A percentile compares a stretch with the other conserved stretches of the same genome.
phyloP scores from a whole-genome alignment of 345 rosid genomes.

The Erucastrum elatum region DNA sequence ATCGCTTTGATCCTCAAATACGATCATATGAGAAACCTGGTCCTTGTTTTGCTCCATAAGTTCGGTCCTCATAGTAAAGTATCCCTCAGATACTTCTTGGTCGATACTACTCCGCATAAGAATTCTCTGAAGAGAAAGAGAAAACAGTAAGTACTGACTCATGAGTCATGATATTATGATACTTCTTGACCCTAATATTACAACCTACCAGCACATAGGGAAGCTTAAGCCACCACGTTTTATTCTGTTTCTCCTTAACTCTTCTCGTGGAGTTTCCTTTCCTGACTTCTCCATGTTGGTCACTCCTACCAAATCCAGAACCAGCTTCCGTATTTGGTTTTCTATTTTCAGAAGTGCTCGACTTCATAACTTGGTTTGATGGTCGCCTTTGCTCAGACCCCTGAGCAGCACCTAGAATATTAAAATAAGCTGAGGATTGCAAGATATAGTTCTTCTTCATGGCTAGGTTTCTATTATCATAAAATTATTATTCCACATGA shows the following conservation, averaged over 20 bases:
- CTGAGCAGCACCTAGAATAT: conserved; percentile 51
- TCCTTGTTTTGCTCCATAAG: conserved; percentile 36
- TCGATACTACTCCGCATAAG: conserved; percentile 62
- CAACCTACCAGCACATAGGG: conserved; percentile 63
- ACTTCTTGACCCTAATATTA: background rate
- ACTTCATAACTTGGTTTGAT: conserved; percentile 35
- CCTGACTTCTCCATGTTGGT: conserved; percentile 28
- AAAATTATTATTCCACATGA: background rate
- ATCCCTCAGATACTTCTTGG: conserved; percentile 51
- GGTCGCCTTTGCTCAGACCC: conserved; percentile 34
- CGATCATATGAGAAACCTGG: conserved; percentile 48
- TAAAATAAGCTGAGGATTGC: conserved; percentile 24
- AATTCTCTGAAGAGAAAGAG: conserved; percentile 50
- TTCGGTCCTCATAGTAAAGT: conserved; percentile 47
- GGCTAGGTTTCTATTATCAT: background rate
- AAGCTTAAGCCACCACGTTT: conserved; percentile 78
- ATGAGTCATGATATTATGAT: background rate
- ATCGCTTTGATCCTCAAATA: conserved; percentile 74
- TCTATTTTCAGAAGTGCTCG: conserved; percentile 18
- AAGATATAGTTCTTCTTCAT: conserved; percentile 15
- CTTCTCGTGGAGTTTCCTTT: conserved; percentile 28
- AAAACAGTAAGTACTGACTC: background rate
- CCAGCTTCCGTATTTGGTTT: conserved; percentile 38
- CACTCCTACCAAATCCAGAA: conserved; percentile 34
- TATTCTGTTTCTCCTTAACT: conserved; percentile 25